Base-by-base conservation (phyloP, 192 early-diverging fungal species). In the Spinellus fusiger region DNA sequence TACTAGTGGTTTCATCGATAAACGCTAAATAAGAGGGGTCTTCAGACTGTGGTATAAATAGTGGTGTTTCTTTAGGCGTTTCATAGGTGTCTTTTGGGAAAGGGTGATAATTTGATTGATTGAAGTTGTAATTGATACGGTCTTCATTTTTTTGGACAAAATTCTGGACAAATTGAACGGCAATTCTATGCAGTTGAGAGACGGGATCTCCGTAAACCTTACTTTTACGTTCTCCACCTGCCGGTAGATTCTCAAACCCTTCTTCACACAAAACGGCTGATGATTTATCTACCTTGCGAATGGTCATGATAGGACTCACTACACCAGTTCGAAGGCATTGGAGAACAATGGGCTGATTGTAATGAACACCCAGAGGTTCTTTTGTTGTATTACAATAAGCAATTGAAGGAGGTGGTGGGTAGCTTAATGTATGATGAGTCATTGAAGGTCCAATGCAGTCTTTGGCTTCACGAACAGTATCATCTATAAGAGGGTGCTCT, bases 101-200 rank as follows among this genome's bases (percentile, higher is more conserved):
- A n/a, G n/a, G n/a, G n/a, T n/a, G n/a, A n/a, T n/a, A n/a, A n/a
- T n/a, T n/a, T n/a, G n/a, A n/a, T n/a, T n/a, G n/a, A n/a, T n/a
- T n/a, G n/a, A n/a, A n/a, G n/a, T n/a, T n/a, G n/a, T n/a, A n/a
- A n/a, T n/a, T n/a, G n/a, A n/a, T n/a, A n/a, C n/a, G n/a, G n/a
- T n/a, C n/a, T n/a, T n/a, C n/a, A n/a, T n/a, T n/a, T n/a, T n/a
- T n/a, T n/a, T n/a, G n/a, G n/a, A n/a, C n/a, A n/a, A n/a, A n/a
- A n/a, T n/a, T 28, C 18, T 59, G 57, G 8, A 59, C 44, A 29
- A 93, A 79, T 74, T 93, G 86, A 61, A 95, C 85, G 4, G 92
- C 92, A 0, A 95, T 85, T 75, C 93, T 93, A 77, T 95, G 91
- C 52, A 95, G 73, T 71, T 92, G 92, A 15, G 89, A 90, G 1